phyloP scores from a whole-genome alignment of 1,284 basidiomycete species.

The Bjerkandera adusta region DNA sequence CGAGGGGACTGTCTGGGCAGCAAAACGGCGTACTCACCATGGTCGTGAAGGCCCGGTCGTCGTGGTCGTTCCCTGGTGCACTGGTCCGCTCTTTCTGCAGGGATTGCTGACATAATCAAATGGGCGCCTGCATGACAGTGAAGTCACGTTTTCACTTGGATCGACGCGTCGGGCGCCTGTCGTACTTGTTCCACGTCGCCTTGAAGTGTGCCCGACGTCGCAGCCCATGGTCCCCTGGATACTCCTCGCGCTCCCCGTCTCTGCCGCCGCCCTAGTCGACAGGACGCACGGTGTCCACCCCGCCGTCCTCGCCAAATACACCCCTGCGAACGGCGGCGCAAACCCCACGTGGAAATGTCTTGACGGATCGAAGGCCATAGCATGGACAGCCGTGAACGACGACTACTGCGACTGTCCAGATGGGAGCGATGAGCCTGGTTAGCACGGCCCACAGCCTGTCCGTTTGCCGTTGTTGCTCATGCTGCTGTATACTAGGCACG shows the following conservation, averaged over 20 bases:
- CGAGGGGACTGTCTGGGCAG: not conserved
- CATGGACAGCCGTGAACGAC: slow-evolving; percentile 84
- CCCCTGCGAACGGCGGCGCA: slow-evolving; percentile 20
- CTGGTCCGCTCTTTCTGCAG: slow-evolving; percentile 8
- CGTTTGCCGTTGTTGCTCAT: slow-evolving; percentile 10
- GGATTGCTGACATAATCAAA: slow-evolving; percentile 11
- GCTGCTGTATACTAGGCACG: slow-evolving; percentile 55
- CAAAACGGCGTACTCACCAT: slow-evolving; percentile 29
- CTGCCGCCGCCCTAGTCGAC: slow-evolving; percentile 23
- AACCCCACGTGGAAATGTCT: slow-evolving; percentile 68
- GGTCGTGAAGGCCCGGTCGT: slow-evolving; percentile 29
- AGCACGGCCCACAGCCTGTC: slow-evolving; percentile 4
- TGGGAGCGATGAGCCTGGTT: slow-evolving; percentile 92
- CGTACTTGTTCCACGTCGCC: slow-evolving; percentile 11
- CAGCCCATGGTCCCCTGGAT: slow-evolving; percentile 19
- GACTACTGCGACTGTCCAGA: slow-evolving; percentile 95
- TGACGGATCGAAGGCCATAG: slow-evolving; percentile 69
- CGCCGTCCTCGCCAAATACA: slow-evolving; percentile 27
- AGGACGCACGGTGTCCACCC: slow-evolving; percentile 29
- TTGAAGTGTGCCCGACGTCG: not conserved
- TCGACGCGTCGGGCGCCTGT: slow-evolving; percentile 10
- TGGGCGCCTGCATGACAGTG: slow-evolving; percentile 7
- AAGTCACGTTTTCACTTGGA: slow-evolving; percentile 1
- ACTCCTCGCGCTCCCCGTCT: slow-evolving; percentile 25
- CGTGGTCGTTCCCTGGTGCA: slow-evolving; percentile 17